These are phyloP conservation scores for Neonectria ditissima DNA, from an alignment of 2,329 filamentous ascomycete species.

Conservation along the genomic window DNA sequence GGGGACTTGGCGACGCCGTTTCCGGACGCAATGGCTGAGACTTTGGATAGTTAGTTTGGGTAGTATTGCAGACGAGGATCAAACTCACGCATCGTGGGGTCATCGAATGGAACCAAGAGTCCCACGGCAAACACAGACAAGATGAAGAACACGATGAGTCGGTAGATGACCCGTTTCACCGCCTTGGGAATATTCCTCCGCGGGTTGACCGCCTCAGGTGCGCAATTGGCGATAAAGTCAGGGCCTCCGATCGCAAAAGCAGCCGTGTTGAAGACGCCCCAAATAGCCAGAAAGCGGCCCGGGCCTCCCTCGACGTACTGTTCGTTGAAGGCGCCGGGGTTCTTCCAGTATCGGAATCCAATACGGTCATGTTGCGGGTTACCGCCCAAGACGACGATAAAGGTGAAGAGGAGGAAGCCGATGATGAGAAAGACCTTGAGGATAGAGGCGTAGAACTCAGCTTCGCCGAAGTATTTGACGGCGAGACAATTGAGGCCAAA, in stretches of 20 bases:
- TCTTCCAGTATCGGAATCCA: constrained; percentile 23
- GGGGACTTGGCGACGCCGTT: constrained; percentile 20
- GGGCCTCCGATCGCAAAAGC: constrained; percentile 16
- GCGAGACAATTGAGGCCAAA: constrained; percentile 10
- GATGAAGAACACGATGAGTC: constrained; percentile 15
- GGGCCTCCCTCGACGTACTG: neutral
- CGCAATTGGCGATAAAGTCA: constrained; percentile 15
- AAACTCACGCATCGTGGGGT: constrained; percentile 11
- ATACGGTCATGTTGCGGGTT: constrained; percentile 14
- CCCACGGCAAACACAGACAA: constrained; percentile 12
- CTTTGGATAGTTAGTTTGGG: neutral
- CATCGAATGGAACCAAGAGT: constrained; percentile 11
- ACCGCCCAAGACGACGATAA: constrained; percentile 14
- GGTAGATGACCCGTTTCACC: constrained; percentile 6
- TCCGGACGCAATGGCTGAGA: constrained; percentile 10
- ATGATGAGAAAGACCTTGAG: constrained; percentile 22
- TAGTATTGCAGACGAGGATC: neutral
- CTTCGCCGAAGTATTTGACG: constrained; percentile 16
- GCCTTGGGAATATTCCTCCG: constrained; percentile 21
- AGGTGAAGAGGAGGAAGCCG: constrained; percentile 16
- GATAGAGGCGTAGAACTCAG: constrained; percentile 16
- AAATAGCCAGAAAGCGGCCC: constrained; percentile 21
- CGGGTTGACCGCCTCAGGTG: constrained; percentile 13
- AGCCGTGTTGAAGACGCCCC: constrained; percentile 10
- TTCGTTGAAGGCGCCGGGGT: constrained; percentile 16